phyloP scores from a whole-genome alignment of 2,329 filamentous ascomycete species.

The Diplodia scrobiculata region DNA sequence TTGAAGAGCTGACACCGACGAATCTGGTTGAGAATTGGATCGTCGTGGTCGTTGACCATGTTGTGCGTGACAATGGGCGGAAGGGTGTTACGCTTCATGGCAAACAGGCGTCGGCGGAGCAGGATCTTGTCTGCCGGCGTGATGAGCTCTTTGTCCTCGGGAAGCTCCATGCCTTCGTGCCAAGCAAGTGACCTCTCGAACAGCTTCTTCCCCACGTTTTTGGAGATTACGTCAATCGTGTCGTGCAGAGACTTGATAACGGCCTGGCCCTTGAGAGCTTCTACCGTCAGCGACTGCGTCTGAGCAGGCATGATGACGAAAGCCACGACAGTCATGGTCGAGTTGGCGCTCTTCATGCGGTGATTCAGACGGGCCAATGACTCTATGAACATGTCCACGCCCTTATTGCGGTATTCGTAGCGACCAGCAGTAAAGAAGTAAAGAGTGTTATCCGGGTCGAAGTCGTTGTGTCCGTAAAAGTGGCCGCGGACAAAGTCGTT shows the following conservation, averaged over 20 bases:
- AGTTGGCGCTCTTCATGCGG: constrained; percentile 78
- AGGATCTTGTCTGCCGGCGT: constrained; percentile 89
- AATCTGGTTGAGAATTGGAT: constrained; percentile 94
- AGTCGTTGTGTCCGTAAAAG: constrained; percentile 98
- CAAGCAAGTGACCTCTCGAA: constrained; percentile 93
- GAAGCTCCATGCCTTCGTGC: constrained; percentile 91
- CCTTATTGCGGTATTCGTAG: constrained; percentile 98
- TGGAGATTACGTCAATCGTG: constrained; percentile 88
- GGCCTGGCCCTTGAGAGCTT: constrained; percentile 93
- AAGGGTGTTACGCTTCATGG: constrained; percentile 88
- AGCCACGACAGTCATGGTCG: constrained; percentile 90
- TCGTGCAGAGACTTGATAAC: constrained; percentile 95
- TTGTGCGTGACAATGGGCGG: constrained; percentile 98
- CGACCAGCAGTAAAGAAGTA: constrained; percentile 97
- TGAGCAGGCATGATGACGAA: constrained; percentile 99
- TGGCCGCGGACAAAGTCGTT: constrained; percentile 97
- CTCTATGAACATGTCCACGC: constrained; percentile 99
- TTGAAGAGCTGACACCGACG: constrained; percentile 97
- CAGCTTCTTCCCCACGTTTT: constrained; percentile 86
- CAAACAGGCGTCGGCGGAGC: constrained; percentile 85
- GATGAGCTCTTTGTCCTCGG: constrained; percentile 95
- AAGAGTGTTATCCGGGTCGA: constrained; percentile 92
- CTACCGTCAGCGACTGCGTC: constrained; percentile 90
- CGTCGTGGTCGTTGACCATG: constrained; percentile 91
- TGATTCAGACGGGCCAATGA: constrained; percentile 93